Evolutionary conservation across 768 basidiomycete genomes (phyloP), one percentile per base, ranked within the genome.

Genomic region (Mycena rebaudengoi): DNA sequence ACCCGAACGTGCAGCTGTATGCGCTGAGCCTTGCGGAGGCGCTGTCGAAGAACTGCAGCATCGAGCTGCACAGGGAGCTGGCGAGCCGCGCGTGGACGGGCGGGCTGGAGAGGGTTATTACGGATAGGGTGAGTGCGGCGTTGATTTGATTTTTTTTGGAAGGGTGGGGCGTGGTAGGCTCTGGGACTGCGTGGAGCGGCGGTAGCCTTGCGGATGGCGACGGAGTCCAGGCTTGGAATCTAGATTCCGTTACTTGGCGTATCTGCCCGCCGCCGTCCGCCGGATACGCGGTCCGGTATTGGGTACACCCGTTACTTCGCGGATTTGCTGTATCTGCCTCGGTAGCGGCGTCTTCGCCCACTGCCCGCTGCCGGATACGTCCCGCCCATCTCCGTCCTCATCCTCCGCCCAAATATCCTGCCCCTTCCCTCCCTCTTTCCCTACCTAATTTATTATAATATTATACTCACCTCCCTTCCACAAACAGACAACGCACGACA

Each of bases 1-100:
- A 93, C 74, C 92, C 98, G 2, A 99, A 97, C 69, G 98, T 99
- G 2, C 98, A 99, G 78, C 86, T 98, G 1, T 98, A 96, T 72
- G 87, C 97, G 6, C 86, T 99, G 5, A 88, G 94, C 2, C 84
- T 99, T 18, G 85, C 91, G 3, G 97, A 98, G 72, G 87, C 96
- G 0, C 83, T 99, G 12, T 89, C 91, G 35, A 97, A 96, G 86
- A 99, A 99, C 78, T 94, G 94, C 69, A 88, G 88, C 3, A 83
- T 91, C 66, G 83, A 87, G 25, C 79, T 98, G 12, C 88, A 96
- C 74, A 85, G 91, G 45, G 97, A 99, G 76, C 83, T 99, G 51
- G 90, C 95, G 0, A 93, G 91, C 21, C 86, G 93, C 52, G 92
- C 93, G 4, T 99, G 98, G 81, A 98, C 96, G 1, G 88, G 91